These are phyloP conservation scores for Alopecurus myosuroides DNA, from an alignment of 176 grass and related monocot species.

Conservation along the genomic window DNA sequence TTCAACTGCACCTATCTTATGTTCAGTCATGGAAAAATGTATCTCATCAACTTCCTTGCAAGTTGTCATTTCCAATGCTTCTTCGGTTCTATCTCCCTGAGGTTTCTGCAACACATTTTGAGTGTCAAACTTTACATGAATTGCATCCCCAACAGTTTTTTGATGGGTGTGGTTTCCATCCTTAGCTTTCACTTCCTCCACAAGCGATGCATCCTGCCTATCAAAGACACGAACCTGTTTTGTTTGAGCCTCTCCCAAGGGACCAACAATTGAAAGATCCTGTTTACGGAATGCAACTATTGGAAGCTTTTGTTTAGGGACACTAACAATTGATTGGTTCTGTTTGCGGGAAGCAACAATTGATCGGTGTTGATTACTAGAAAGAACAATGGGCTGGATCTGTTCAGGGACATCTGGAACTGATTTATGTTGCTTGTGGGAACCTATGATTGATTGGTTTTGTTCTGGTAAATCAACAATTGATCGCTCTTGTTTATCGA, in stretches of 20 bases:
- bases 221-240: constrained; percentile 17
- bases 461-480: neutral
- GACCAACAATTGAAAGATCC: constrained; percentile 20
- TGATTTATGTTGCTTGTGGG: constrained; percentile 12
- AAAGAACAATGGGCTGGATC: constrained; percentile 7
- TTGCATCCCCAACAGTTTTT: neutral
- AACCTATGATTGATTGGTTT: constrained; percentile 18
- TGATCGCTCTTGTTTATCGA: neutral
- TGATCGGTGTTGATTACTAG: constrained; percentile 11
- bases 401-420: constrained; percentile 7
- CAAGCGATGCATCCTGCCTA: neutral
- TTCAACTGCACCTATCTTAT: constrained; percentile 7
- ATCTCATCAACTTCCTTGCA: constrained; percentile 23
- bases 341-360: constrained; percentile 28
- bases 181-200: constrained; percentile 9
- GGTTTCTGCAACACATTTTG: constrained; percentile 6
- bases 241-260: constrained; percentile 17
- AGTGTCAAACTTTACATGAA: constrained; percentile 14
- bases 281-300: constrained; percentile 6
- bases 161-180: neutral
- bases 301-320: neutral
- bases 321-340: constrained; percentile 10
- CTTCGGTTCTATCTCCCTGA: neutral
- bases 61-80: neutral
- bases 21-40: constrained; percentile 31